A percentile compares a stretch with the other conserved stretches of the same genome.
phyloP scores from a whole-genome alignment of 192 early-diverging fungal species.

The Coemansia sp. region DNA sequence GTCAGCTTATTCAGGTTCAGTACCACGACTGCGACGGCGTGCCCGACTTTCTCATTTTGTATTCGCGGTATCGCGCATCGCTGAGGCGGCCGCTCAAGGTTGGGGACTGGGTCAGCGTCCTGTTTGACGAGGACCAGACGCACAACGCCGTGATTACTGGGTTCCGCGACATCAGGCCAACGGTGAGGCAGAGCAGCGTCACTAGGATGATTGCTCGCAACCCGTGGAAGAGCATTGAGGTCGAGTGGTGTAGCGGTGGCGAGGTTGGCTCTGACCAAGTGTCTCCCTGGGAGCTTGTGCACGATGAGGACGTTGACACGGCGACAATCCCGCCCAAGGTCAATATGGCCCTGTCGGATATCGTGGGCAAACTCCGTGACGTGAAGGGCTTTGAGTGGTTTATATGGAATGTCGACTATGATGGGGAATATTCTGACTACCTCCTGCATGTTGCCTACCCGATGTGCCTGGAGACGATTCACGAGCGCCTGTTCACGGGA shows the following conservation, averaged over 20 bases:
- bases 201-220: slow-evolving; percentile 53
- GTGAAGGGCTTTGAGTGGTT: slow-evolving; percentile 57
- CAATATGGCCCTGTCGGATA: slow-evolving; percentile 39
- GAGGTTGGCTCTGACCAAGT: slow-evolving; percentile 22
- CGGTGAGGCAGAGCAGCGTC: slow-evolving; percentile 44
- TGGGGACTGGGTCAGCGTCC: slow-evolving; percentile 60
- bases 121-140: slow-evolving; percentile 62
- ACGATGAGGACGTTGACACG: slow-evolving; percentile 15
- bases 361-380: slow-evolving; percentile 45
- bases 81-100: slow-evolving; percentile 49
- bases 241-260: slow-evolving; percentile 35
- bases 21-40: slow-evolving; percentile 69
- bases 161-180: slow-evolving; percentile 43
- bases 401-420: slow-evolving; percentile 60
- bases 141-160: slow-evolving; percentile 58
- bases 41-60: slow-evolving; percentile 71
- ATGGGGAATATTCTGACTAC: slow-evolving; percentile 62
- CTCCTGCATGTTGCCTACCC: slow-evolving; percentile 66
- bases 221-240: slow-evolving; percentile 46
- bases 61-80: slow-evolving; percentile 58
- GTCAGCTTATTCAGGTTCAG: slow-evolving; percentile 54
- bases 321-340: slow-evolving; percentile 21
- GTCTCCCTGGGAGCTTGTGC: slow-evolving; percentile 40
- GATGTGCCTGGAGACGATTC: slow-evolving; percentile 64
- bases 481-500: slow-evolving; percentile 54